Percentiles rank a stretch among this genome's conserved stretches.
Conservation (phyloP, 2,329 filamentous ascomycete genomes). For the Alternaria alternata region DNA sequence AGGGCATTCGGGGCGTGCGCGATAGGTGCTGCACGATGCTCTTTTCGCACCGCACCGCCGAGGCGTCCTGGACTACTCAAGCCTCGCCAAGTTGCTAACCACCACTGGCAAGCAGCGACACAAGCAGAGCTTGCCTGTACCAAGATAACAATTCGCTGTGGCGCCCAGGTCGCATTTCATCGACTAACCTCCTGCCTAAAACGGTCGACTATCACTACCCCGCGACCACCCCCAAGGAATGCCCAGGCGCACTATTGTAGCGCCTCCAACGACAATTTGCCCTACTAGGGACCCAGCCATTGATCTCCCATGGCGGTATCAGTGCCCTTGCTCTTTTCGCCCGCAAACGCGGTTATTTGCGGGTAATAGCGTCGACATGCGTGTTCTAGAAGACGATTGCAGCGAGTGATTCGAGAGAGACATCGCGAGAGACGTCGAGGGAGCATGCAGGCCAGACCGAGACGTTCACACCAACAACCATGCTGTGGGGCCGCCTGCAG, state of each 20-base stretch:
- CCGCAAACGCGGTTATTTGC: constrained; percentile 10
- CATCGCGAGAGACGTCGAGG: not conserved
- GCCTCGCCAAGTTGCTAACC: constrained; percentile 25
- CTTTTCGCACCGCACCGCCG: constrained; percentile 22
- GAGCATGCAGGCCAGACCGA: constrained; percentile 1
- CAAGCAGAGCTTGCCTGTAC: constrained; percentile 22
- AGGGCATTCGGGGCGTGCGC: constrained; percentile 10
- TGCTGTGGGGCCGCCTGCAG: constrained; percentile 7
- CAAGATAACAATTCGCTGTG: constrained; percentile 22
- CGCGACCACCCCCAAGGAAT: constrained; percentile 15
- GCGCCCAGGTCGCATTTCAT: constrained; percentile 14
- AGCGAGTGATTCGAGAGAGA: not conserved
- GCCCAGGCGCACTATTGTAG: constrained; percentile 11
- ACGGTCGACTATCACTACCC: constrained; percentile 11
- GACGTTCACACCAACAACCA: constrained; percentile 7
- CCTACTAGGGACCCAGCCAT: not conserved
- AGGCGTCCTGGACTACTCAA: constrained; percentile 14
- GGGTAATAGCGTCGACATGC: constrained; percentile 1
- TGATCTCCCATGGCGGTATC: constrained; percentile 3
- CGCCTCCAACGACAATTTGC: constrained; percentile 16
- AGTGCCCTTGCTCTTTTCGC: constrained; percentile 6
- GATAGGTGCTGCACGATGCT: constrained; percentile 18
- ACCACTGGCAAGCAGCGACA: constrained; percentile 17
- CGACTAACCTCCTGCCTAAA: constrained; percentile 21
- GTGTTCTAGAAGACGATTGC: not conserved